Base-by-base conservation (phyloP, 2,329 filamentous ascomycete genomes). In the Sarocladium kiliense region DNA sequence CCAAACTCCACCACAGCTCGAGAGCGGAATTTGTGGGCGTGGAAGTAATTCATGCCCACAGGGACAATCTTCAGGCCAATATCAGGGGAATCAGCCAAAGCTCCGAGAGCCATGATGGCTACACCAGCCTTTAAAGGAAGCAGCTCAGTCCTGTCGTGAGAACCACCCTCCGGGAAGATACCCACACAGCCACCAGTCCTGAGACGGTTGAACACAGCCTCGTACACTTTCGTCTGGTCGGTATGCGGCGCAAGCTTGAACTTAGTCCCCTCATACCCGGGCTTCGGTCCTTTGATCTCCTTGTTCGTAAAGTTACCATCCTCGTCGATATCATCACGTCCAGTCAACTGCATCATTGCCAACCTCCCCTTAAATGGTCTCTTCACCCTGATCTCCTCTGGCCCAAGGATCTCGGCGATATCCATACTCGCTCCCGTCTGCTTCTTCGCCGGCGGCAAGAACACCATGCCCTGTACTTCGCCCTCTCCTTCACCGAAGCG, bases 41-140 rank as follows among this genome's bases (percentile, higher is more conserved):
- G 93, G 74, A 99, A 99, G 73, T 99, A 99, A 72, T 99, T 99
- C 93, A 99, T 97, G 64, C 93, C 93, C 53, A 94, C 92, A 3
- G 94, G 94, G 23, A 99, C 90, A 63, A 99, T 97, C 71, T 92
- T 95, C 58, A 99, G 77, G 27, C 89, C 91, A 66, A 90, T 96
- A 60, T 93, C 80, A 2, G 92, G 92, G 58, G 92, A 85, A 56
- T 91, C 86, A 4, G 89, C 91, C 53, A 97, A 77, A 1, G 94
- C 88, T 37, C 93, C 93, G 34, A 99, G 81, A 12, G 93, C 94
- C 93, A 99, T 99, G 66, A 99, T 94, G 57, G 94, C 94, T 58
- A 99, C 91, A 69, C 93, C 93, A 64, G 94, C 93, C 79, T 97
- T 97, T 59, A 97, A 77, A 21, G 94, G 93, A 41, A 97, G 79